Evolutionary conservation across 176 grass and related monocot genomes (phyloP).

Genomic region (Phyllostachys edulis): DNA sequence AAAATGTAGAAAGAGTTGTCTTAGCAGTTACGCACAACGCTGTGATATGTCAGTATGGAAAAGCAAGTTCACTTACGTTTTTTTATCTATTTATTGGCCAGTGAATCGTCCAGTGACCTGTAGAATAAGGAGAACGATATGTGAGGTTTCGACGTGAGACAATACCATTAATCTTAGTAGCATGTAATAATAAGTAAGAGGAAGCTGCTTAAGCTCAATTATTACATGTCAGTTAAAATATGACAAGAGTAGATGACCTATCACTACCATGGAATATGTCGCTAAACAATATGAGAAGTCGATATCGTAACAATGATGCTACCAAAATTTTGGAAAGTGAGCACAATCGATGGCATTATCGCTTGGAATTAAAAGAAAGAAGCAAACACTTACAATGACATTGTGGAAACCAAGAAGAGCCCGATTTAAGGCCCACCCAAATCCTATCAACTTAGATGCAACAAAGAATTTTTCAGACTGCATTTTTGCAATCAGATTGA

Average conservation of each 20-base stretch:
- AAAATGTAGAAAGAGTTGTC: too few relatives aligned
- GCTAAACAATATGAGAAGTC: background rate
- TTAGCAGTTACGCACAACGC: too few relatives aligned
- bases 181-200: too few relatives aligned
- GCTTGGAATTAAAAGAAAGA: conserved; percentile 34
- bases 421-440: conserved; percentile 91
- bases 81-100: too few relatives aligned
- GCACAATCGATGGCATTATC: background rate
- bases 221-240: too few relatives aligned
- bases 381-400: conserved; percentile 59
- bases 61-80: too few relatives aligned
- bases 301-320: background rate
- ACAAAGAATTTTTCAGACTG: conserved; percentile 87
- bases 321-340: background rate
- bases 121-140: too few relatives aligned
- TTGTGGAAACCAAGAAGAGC: conserved; percentile 71
- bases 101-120: too few relatives aligned
- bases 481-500: conserved; percentile 77
- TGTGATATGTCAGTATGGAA: too few relatives aligned
- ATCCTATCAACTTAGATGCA: conserved; percentile 94
- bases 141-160: too few relatives aligned
- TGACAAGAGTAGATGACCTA: background rate
- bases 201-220: too few relatives aligned
- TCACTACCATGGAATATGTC: background rate
- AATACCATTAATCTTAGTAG: too few relatives aligned